Conservation (phyloP, 2,329 filamentous ascomycete species). For the Fusarium liriodendri region DNA sequence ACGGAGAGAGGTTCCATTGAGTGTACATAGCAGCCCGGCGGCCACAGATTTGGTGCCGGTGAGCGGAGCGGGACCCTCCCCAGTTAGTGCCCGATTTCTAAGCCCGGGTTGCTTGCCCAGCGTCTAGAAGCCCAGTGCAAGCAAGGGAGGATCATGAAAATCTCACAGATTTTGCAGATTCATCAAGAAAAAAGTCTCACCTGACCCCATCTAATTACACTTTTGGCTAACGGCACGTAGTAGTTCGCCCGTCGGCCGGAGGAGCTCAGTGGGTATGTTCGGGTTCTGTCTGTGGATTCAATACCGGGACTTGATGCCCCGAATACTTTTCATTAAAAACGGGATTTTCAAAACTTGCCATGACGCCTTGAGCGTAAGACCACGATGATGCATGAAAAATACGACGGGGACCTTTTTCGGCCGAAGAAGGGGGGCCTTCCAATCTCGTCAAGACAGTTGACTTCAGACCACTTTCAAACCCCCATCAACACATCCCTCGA, state of each 20-base stretch:
- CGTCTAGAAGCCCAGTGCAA: not conserved
- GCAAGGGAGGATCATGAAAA: conserved; percentile 13
- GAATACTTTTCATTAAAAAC: not conserved
- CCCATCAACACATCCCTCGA: not conserved
- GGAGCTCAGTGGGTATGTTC: conserved; percentile 31
- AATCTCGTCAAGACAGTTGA: conserved; percentile 10
- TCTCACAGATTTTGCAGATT: conserved; percentile 8
- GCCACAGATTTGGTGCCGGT: conserved; percentile 1
- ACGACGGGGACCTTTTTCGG: not conserved
- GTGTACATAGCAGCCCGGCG: not conserved
- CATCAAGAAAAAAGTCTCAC: not conserved
- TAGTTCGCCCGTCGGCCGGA: conserved; percentile 31
- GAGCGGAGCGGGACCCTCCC: not conserved
- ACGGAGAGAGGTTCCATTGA: not conserved
- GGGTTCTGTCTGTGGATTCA: conserved; percentile 16
- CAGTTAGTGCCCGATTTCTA: not conserved
- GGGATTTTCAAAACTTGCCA: not conserved
- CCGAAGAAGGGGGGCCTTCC: not conserved
- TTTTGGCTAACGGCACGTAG: conserved; percentile 15
- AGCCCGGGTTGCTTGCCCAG: not conserved
- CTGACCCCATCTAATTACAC: conserved; percentile 12
- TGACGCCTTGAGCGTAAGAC: not conserved
- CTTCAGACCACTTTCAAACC: conserved; percentile 13
- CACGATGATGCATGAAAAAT: not conserved
- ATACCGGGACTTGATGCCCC: conserved; percentile 24